Evolutionary conservation across 768 basidiomycete species (phyloP).

Genomic region (Dentipellis sp.): DNA sequence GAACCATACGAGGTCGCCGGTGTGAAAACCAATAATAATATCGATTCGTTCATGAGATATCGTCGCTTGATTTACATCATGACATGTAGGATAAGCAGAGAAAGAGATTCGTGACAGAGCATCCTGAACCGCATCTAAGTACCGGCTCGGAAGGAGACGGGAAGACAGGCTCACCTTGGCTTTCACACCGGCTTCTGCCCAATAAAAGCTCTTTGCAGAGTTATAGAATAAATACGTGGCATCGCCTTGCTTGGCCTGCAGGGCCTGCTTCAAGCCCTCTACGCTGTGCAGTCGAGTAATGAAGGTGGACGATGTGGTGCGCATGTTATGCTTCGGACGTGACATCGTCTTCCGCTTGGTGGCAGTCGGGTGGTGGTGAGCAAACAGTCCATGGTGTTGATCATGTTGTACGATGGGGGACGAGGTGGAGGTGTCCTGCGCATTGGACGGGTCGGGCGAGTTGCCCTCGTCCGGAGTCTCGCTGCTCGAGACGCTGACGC

Average conservation of each 20-base stretch:
- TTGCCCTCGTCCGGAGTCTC: slow-evolving; percentile 60
- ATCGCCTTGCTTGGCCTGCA: slow-evolving; percentile 79
- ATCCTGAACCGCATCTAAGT: slow-evolving; percentile 44
- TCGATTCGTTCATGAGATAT: slow-evolving; percentile 75
- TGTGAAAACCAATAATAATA: slow-evolving; percentile 83
- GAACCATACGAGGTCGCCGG: slow-evolving; percentile 96
- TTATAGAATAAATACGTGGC: slow-evolving; percentile 84
- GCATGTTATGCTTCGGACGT: slow-evolving; percentile 85
- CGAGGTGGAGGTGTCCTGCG: slow-evolving; percentile 21
- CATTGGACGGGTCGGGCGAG: slow-evolving; percentile 23
- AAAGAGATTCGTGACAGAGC: slow-evolving; percentile 80
- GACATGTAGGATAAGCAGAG: slow-evolving; percentile 82
- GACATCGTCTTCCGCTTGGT: slow-evolving; percentile 57
- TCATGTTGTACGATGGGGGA: slow-evolving; percentile 31
- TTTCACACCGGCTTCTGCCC: slow-evolving; percentile 82
- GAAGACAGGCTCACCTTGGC: slow-evolving; percentile 49
- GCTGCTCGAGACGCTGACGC: slow-evolving; percentile 72
- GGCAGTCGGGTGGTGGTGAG: slow-evolving; percentile 22
- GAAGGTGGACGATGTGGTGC: slow-evolving; percentile 88
- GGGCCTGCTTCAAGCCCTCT: slow-evolving; percentile 63
- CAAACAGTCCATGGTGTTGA: slow-evolving; percentile 49
- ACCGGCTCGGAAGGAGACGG: not conserved
- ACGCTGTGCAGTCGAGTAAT: slow-evolving; percentile 77
- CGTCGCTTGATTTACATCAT: slow-evolving; percentile 76
- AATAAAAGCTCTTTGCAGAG: slow-evolving; percentile 71